Conservation (phyloP, 768 basidiomycete species). For the Suillus cothurnatus region DNA sequence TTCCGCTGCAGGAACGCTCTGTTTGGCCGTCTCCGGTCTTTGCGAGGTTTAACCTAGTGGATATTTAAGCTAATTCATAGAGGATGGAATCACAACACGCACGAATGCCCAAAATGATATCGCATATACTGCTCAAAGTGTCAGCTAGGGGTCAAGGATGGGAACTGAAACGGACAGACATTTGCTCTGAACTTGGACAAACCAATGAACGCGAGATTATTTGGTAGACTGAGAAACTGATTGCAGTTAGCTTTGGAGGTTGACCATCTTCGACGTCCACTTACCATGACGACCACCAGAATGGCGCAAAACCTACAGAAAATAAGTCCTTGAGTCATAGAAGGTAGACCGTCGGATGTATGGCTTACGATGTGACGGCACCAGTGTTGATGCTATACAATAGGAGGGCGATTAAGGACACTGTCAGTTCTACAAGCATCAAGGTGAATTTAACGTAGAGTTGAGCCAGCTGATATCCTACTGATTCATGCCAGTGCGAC, state of each 20-base stretch:
- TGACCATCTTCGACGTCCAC: background rate
- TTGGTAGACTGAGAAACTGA: slow-evolving; percentile 13
- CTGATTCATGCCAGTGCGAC: slow-evolving; percentile 16
- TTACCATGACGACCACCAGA: slow-evolving; percentile 14
- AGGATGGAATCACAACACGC: background rate
- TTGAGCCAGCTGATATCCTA: background rate
- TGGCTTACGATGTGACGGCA: slow-evolving; percentile 16
- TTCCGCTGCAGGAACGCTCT: background rate
- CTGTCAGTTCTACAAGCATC: slow-evolving; percentile 15
- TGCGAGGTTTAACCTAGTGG: background rate
- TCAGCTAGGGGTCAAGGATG: background rate
- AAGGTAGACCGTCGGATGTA: background rate
- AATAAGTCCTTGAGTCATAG: background rate
- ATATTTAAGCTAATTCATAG: background rate
- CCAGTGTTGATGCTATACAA: slow-evolving; percentile 23
- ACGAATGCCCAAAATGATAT: slow-evolving; percentile 23
- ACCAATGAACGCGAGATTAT: slow-evolving; percentile 8
- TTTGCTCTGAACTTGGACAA: slow-evolving; percentile 21
- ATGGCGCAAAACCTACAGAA: slow-evolving; percentile 13
- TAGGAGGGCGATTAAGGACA: slow-evolving; percentile 18
- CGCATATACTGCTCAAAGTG: slow-evolving; percentile 15
- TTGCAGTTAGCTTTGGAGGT: background rate
- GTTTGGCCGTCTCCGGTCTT: background rate
- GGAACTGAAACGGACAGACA: slow-evolving; percentile 6
- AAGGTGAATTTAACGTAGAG: background rate